phyloP scores from a whole-genome alignment of 768 basidiomycete species.

The Asterophora lycoperdoides region DNA sequence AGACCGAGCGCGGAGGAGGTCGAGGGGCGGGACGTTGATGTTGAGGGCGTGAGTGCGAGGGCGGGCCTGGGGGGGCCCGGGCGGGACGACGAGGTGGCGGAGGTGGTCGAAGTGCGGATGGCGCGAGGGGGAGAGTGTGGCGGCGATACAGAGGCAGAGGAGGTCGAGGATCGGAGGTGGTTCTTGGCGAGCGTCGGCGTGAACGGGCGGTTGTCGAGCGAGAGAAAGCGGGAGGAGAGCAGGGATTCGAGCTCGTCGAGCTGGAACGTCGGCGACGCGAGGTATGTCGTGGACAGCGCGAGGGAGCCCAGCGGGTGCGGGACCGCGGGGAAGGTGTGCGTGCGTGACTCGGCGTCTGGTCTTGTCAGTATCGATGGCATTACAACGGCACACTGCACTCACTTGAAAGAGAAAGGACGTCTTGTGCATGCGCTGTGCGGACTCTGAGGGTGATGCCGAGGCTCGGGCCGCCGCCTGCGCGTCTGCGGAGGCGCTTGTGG shows the following conservation, averaged over 20 bases:
- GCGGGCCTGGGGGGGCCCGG: slow-evolving; percentile 1
- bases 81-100: slow-evolving; percentile 2
- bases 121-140: slow-evolving; percentile 29
- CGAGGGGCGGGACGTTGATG: too few relatives aligned
- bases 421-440: slow-evolving; percentile 26
- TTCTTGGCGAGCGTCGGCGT: slow-evolving; percentile 69
- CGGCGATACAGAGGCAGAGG: slow-evolving; percentile 14
- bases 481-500: slow-evolving; percentile 53
- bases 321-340: slow-evolving; percentile 61
- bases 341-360: slow-evolving; percentile 39
- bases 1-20: slow-evolving; percentile 3
- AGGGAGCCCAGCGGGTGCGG: slow-evolving; percentile 66
- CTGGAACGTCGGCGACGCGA: slow-evolving; percentile 63
- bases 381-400: slow-evolving; percentile 12
- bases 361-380: slow-evolving; percentile 36
- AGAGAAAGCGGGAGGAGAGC: slow-evolving; percentile 68
- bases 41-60: background rate
- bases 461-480: slow-evolving; percentile 36
- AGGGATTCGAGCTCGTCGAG: slow-evolving; percentile 76
- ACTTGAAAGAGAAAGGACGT: slow-evolving; percentile 17
- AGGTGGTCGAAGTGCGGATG: slow-evolving; percentile 13
- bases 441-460: slow-evolving; percentile 48
- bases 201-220: slow-evolving; percentile 63
- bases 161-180: slow-evolving; percentile 50
- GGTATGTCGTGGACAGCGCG: slow-evolving; percentile 58